Base-by-base conservation (phyloP, 257 asterid species). In the Sherardia arvensis region DNA sequence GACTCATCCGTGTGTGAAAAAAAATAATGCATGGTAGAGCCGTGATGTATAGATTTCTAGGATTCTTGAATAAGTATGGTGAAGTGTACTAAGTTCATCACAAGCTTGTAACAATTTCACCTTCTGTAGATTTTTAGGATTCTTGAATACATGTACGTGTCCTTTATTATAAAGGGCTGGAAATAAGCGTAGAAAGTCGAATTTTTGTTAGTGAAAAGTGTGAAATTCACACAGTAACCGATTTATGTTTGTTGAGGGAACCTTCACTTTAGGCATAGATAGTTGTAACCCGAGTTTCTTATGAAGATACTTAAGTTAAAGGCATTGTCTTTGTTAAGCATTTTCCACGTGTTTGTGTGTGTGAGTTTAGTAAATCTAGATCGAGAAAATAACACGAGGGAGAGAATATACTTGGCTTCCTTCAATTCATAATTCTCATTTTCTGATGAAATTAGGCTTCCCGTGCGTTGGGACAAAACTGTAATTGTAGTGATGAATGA, bases 401-500 rank as follows among this genome's bases (percentile, higher is more conserved):
- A n/a, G n/a, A n/a, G n/a, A n/a, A n/a, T n/a, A n/a, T n/a, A n/a
- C n/a, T n/a, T n/a, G n/a, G n/a, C n/a, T n/a, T n/a, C n/a, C n/a
- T n/a, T n/a, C n/a, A n/a, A 55, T 12, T 23, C 36, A 32, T 22
- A 61, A 48, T 33, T 48, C 53, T 12, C 28, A 25, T 28, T 49
- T 49, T 17, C 23, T 75, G 59, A 70, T 69, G 25, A 63, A 40
- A 73, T 26, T 86, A 92, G 99, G 83, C 93, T 89, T 60, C 99
- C 99, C 0, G 99, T 92, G 72, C 86, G 90, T 28, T 92, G 99
- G 99, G 99, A 92, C 68, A 89, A 83, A 69, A 83, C 91, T 18
- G 83, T 78, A 58, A 92, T 92, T 15, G 97, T 92, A 73, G 99
- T 92, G 70, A 85, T 92, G 99, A 87, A 92, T 23, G 99, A 92